Conservation (phyloP, 257 asterid species). For the Forsythia suspensa region DNA sequence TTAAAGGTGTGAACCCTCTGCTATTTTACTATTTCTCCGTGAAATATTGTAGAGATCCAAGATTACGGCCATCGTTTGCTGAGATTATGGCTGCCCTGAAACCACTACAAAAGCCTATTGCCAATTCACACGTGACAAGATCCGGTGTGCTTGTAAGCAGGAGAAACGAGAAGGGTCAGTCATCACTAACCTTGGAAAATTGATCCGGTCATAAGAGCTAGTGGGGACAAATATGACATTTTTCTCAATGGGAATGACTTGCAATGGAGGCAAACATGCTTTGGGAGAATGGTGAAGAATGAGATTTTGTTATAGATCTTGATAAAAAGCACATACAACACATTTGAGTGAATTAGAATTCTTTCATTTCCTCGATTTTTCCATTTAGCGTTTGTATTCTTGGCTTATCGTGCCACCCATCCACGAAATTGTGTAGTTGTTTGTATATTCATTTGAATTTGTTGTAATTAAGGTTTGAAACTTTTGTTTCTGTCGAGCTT, state of each 20-base stretch:
- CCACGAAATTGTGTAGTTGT: constrained; percentile 49
- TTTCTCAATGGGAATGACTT: constrained; percentile 19
- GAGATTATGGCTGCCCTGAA: constrained; percentile 91
- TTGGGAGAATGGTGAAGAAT: neutral
- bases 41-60: constrained; percentile 63
- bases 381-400: constrained; percentile 22
- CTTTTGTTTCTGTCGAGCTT: neutral
- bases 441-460: constrained; percentile 49
- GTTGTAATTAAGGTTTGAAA: constrained; percentile 39
- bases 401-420: constrained; percentile 42
- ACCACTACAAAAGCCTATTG: constrained; percentile 76
- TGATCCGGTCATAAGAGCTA: constrained; percentile 29
- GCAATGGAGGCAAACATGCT: constrained; percentile 10
- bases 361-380: neutral
- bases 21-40: neutral
- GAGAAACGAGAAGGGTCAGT: constrained; percentile 44
- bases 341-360: constrained; percentile 28
- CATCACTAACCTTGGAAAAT: constrained; percentile 32
- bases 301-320: constrained; percentile 14
- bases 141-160: constrained; percentile 37
- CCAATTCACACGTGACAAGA: constrained; percentile 53
- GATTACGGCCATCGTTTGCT: constrained; percentile 74
- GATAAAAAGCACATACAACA: constrained; percentile 18
- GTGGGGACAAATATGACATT: constrained; percentile 23
- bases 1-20: neutral